Conservation (phyloP, 164 flowering plant genomes). For the Paratinospora sagittata region DNA sequence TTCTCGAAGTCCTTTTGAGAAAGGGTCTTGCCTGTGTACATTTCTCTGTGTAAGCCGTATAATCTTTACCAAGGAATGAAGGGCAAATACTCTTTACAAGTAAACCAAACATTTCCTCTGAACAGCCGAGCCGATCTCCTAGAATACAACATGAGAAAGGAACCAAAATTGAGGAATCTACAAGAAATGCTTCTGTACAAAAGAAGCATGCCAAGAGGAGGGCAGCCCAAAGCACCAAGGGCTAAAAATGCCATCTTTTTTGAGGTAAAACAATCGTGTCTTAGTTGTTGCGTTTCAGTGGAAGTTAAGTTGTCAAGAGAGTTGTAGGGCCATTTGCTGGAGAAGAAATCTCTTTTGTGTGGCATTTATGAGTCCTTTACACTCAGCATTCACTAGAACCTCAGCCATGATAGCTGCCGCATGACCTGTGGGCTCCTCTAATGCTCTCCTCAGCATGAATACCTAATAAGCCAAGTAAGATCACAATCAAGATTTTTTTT, state of each 20-base stretch:
- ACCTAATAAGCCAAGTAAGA: slow-evolving; percentile 27
- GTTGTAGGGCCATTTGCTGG: slow-evolving; percentile 68
- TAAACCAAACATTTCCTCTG: no score
- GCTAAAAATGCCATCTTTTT: background rate
- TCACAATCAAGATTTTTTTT: background rate
- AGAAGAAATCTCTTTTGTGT: slow-evolving; percentile 61
- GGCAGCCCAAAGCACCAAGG: background rate
- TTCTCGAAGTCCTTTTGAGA: no score
- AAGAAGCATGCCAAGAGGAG: background rate
- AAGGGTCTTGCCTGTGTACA: no score
- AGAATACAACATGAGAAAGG: background rate
- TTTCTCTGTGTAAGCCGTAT: no score
- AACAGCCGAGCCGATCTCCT: no score
- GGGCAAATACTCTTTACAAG: no score
- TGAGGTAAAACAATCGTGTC: background rate
- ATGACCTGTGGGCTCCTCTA: slow-evolving; percentile 67
- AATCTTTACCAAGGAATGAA: background rate
- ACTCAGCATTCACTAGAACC: slow-evolving; percentile 64
- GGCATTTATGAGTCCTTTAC: slow-evolving; percentile 58
- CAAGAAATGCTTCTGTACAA: background rate
- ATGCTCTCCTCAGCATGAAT: slow-evolving; percentile 65
- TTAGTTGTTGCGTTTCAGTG: background rate
- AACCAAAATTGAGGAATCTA: slow-evolving; percentile 3
- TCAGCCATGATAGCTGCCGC: slow-evolving; percentile 73
- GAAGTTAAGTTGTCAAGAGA: slow-evolving; percentile 31